Percentiles rank a stretch among this genome's conserved stretches.
These are phyloP conservation scores for Phialemoniopsis sp. DNA, from an alignment of 2,329 filamentous ascomycete species.

Conservation along the genomic window DNA sequence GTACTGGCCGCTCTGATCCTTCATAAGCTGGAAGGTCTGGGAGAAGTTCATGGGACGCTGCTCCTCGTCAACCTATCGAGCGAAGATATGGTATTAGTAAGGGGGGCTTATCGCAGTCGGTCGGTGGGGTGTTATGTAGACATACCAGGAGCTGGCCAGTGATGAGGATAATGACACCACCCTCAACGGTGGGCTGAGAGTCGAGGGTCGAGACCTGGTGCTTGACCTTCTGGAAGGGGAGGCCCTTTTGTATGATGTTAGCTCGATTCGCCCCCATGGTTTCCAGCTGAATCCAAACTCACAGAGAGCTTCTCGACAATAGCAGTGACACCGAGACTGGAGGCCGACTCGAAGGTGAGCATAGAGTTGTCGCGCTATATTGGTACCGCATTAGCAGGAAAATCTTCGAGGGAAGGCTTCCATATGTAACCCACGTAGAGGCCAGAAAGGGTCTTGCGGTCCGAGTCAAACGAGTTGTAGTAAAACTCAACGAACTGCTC, in stretches of 20 bases:
- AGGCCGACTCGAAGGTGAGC: slow-evolving; percentile 82
- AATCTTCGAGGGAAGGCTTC: neutral
- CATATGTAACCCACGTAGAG: slow-evolving; percentile 72
- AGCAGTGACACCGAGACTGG: slow-evolving; percentile 54
- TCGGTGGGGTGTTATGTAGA: slow-evolving; percentile 7
- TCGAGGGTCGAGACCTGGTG: slow-evolving; percentile 77
- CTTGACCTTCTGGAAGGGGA: slow-evolving; percentile 78
- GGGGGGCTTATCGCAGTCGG: neutral
- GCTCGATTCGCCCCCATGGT: no score
- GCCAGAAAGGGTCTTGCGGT: slow-evolving; percentile 58
- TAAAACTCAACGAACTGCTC: slow-evolving; percentile 88
- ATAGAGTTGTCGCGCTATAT: slow-evolving; percentile 75
- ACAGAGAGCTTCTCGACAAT: slow-evolving; percentile 85
- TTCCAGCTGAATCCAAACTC: slow-evolving; percentile 23
- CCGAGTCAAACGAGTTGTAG: slow-evolving; percentile 79
- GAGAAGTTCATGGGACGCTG: slow-evolving; percentile 85
- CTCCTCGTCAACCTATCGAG: slow-evolving; percentile 73
- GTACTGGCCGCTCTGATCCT: slow-evolving; percentile 64
- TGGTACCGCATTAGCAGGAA: slow-evolving; percentile 1
- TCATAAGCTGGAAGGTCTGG: slow-evolving; percentile 81
- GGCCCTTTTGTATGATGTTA: slow-evolving; percentile 45
- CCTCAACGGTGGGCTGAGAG: slow-evolving; percentile 70
- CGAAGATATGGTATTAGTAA: neutral
- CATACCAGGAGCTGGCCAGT: slow-evolving; percentile 81
- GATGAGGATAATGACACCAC: slow-evolving; percentile 79